A percentile compares a stretch with the other conserved stretches of the same genome.
These are phyloP conservation scores for Cokeromyces recurvatus DNA, from an alignment of 371 early-diverging fungal genomes.

Conservation along the genomic window DNA sequence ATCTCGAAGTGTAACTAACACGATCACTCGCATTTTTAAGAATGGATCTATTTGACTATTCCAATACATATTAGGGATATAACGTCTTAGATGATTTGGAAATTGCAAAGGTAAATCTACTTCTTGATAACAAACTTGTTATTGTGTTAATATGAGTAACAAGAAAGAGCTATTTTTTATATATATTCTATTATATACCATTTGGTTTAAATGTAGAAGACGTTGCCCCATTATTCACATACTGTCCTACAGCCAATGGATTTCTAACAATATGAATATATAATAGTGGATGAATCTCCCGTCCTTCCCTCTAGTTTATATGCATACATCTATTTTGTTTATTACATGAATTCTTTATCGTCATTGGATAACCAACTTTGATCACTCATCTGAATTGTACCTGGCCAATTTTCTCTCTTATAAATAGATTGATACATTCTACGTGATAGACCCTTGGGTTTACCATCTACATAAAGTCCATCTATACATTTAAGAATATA, in stretches of 20 bases:
- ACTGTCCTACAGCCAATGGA: constrained; percentile 53
- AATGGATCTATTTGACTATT: constrained; percentile 15
- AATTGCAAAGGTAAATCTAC: constrained; percentile 38
- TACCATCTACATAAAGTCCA: constrained; percentile 54
- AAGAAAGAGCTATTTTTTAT: neutral
- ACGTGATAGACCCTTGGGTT: constrained; percentile 41
- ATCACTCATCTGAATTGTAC: constrained; percentile 48
- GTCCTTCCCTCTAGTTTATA: neutral
- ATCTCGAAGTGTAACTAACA: constrained; percentile 34
- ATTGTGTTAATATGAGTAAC: no score
- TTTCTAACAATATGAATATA: constrained; percentile 22
- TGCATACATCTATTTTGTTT: neutral
- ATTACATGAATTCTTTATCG: constrained; percentile 1
- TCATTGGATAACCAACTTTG: constrained; percentile 39
- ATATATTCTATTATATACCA: neutral
- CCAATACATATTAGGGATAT: constrained; percentile 49
- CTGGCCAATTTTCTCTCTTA: constrained; percentile 53
- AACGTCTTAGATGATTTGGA: constrained; percentile 38
- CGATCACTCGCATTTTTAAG: constrained; percentile 30
- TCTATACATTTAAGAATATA: constrained; percentile 55
- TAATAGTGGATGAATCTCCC: neutral
- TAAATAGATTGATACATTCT: constrained; percentile 41
- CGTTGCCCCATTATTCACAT: constrained; percentile 56
- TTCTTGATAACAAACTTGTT: constrained; percentile 51
- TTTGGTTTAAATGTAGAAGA: no score